Evolutionary conservation across 106 monocot genomes (phyloP).

Genomic region (Amphibolis antarctica): DNA sequence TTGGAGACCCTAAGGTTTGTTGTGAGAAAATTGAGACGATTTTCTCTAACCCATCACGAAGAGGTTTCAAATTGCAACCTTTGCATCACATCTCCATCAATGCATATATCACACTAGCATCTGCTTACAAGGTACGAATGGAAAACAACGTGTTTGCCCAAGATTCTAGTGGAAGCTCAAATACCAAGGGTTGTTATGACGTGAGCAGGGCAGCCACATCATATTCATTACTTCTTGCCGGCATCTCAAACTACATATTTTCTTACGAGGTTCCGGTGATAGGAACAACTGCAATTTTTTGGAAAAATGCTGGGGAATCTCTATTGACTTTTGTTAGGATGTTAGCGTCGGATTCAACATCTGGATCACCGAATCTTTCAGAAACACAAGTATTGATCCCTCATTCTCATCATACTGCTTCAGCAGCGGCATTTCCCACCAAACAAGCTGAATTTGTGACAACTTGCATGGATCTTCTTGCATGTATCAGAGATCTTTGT

Average conservation of each 20-base stretch:
- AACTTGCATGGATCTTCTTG: conserved; percentile 18
- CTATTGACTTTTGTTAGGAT: conserved; percentile 28
- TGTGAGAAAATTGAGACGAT: conserved; percentile 48
- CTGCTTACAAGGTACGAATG: conserved; percentile 31
- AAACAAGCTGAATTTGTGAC: conserved; percentile 20
- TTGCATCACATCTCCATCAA: conserved; percentile 57
- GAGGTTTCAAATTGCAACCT: conserved; percentile 45
- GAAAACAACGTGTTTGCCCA: background rate
- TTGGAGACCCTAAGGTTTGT: conserved; percentile 37
- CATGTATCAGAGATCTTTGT: conserved; percentile 20
- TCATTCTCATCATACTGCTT: background rate
- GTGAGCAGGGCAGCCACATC: conserved; percentile 42
- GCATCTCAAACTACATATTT: conserved; percentile 40
- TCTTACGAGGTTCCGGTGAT: conserved; percentile 53
- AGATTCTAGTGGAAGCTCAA: conserved; percentile 1
- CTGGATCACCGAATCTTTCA: background rate
- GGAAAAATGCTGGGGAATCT: conserved; percentile 53
- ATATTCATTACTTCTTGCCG: conserved; percentile 58
- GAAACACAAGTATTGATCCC: background rate
- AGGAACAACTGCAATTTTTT: conserved; percentile 32
- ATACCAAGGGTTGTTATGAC: conserved; percentile 14
- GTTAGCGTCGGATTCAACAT: background rate
- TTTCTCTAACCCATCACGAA: conserved; percentile 21
- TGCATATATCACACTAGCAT: conserved; percentile 54
- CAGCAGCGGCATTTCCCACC: background rate